Evolutionary conservation across 306 rosid species (phyloP), one percentile per base, ranked within the genome.

Genomic region (Ziziphus jujuba): DNA sequence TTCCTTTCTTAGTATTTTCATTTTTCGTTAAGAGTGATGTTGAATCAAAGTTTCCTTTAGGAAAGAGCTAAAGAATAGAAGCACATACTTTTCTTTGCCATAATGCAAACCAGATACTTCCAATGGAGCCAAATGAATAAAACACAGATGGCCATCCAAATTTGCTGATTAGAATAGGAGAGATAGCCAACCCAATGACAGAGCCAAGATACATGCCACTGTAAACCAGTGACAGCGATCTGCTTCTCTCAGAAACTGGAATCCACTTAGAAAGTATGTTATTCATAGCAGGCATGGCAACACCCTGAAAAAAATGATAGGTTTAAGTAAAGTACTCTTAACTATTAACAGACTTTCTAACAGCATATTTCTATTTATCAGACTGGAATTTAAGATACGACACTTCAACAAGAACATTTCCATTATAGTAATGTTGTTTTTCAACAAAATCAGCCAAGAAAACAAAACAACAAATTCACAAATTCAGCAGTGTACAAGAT

Each of bases 201-300:
- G 98, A 92, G 72, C 98, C 98, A 61, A 92, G 98, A 83, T 89
- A 92, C 98, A 92, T 92, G 85, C 98, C 97, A 63, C 95, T 92
- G 69, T 92, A 92, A 13, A 92, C 98, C 15, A 92, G 83, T 25
- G 98, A 90, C 74, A 92, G 95, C 54, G 98, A 89, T 80, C 97
- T 85, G 86, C 98, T 92, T 78, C 98, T 85, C 92, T 92, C 98
- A 11, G 98, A 87, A 65, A 92, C 95, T 3, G 98, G 98, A 81
- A 92, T 75, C 98, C 98, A 92, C 84, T 89, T 89, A 51, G 97
- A 89, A 61, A 92, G 86, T 1, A 92, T 59, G 82, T 92, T 92
- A 77, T 92, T 92, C 98, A 92, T 92, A 19, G 98, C 98, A 76
- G 98, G 98, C 98, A 92, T 92, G 21, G 98, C 98, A 81, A 92